Evolutionary conservation across 164 flowering plant species (phyloP), one percentile per base, ranked within the genome.

Genomic region (Magnolia kwangsiensis): DNA sequence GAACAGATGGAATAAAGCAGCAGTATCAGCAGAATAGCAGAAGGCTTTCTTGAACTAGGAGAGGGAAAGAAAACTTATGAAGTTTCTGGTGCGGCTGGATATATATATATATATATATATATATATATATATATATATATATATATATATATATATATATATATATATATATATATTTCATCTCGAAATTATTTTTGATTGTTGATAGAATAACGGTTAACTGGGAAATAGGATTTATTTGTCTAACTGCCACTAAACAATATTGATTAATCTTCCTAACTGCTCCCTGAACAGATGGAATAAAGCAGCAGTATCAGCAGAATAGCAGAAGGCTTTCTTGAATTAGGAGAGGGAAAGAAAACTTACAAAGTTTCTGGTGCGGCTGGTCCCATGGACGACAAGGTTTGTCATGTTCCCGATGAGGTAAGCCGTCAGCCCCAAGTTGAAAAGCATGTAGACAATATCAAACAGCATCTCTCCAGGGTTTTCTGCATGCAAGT

Each of bases 331-430:
- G 11, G 61, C 55, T 64, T 63, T 77, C 2, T 74, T 72, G 4
- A 75, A 73, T 45, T 51, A 50, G 45, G 0, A 37, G 63, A 72
- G 77, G 76, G 78, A 31, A 29, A 50, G 75, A 31, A 37, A 18
- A 67, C 98, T 20, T 88, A 96, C 99, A 72, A 94, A 96, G 75
- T 84, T 86, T 85, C 97, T 89, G 78, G 99, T 96, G 79, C 97
- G 90, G 85, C 98, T 89, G 77, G 99, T 94, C 88, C 98, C 89
- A 79, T 96, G 98, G 76, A 96, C 99, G 0, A 94, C 92, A 7
- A 96, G 99, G 82, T 96, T 96, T 37, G 98, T 96, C 99, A 96
- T 96, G 88, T 96, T 96, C 29, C 99, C 98, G 16, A 96, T 96
- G 81, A 96, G 86, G 83, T 96, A 96, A 23, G 99, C 85, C 2